Evolutionary conservation across 2,329 filamentous ascomycete species (phyloP).

Genomic region (Pseudodiploospora longispora): DNA sequence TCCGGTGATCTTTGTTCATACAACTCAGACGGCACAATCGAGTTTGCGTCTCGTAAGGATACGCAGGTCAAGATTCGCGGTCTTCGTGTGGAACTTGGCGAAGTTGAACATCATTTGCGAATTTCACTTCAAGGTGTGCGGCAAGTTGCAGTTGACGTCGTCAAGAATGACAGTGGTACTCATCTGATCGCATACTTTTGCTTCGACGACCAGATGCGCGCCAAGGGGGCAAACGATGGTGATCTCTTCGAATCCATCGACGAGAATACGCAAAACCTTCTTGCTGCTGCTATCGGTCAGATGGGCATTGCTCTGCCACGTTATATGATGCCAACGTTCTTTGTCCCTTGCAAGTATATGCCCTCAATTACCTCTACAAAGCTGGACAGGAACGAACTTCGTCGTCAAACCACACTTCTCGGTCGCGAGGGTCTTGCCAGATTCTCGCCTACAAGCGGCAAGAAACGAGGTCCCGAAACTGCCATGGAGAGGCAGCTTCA

Average conservation of each 20-base stretch:
- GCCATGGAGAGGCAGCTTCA: slow-evolving; percentile 20
- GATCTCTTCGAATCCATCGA: too few relatives aligned
- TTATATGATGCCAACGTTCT: slow-evolving; percentile 7
- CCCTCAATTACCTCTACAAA: slow-evolving; percentile 8
- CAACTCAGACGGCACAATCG: slow-evolving; percentile 11
- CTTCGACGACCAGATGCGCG: slow-evolving; percentile 3
- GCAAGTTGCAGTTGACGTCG: slow-evolving; percentile 7
- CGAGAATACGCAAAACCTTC: background rate
- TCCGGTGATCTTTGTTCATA: slow-evolving; percentile 13
- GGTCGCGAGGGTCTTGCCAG: slow-evolving; percentile 7
- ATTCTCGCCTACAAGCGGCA: slow-evolving; percentile 17
- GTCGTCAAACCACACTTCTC: background rate
- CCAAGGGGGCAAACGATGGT: too few relatives aligned
- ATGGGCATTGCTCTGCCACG: slow-evolving; percentile 4
- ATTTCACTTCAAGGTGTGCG: slow-evolving; percentile 2
- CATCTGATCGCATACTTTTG: slow-evolving; percentile 6
- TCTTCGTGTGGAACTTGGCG: slow-evolving; percentile 13
- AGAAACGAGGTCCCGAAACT: slow-evolving; percentile 10
- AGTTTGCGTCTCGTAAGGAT: slow-evolving; percentile 14
- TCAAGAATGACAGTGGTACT: slow-evolving; percentile 3
- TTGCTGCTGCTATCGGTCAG: slow-evolving; percentile 5
- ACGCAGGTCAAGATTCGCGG: slow-evolving; percentile 16
- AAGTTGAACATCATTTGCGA: slow-evolving; percentile 10
- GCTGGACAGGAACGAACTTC: slow-evolving; percentile 9
- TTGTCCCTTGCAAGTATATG: slow-evolving; percentile 7